Evolutionary conservation across 805 yeast genomes (phyloP).

Genomic region (Lipomyces yamanashiensis): DNA sequence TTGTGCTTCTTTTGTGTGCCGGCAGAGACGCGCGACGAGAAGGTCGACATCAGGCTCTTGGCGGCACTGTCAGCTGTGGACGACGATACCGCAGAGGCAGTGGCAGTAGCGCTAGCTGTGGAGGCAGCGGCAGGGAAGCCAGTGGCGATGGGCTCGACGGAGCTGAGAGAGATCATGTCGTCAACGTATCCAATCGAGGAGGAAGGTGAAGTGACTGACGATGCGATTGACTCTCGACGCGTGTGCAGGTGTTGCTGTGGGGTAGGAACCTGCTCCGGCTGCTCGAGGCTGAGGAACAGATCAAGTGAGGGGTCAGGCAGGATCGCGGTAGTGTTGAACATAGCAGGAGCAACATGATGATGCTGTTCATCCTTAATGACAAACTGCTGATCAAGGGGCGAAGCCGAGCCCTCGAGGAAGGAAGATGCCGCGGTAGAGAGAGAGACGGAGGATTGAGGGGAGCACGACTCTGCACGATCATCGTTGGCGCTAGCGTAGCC

Average conservation of each 20-base stretch:
- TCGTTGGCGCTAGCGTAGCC: background rate
- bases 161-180: slow-evolving; percentile 2
- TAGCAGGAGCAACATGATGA: no score
- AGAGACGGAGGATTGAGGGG: slow-evolving; percentile 14
- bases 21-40: slow-evolving; percentile 29
- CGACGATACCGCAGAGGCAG: no score
- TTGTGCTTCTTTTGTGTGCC: slow-evolving; percentile 42
- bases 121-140: no score
- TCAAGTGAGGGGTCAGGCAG: slow-evolving; percentile 5
- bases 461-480: slow-evolving; percentile 11
- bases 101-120: no score
- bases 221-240: no score
- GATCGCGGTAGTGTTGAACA: background rate
- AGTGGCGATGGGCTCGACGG: no score
- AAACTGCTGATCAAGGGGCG: slow-evolving; percentile 8
- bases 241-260: background rate
- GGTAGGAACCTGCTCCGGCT: background rate
- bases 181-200: no score
- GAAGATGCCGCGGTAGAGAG: slow-evolving; percentile 11
- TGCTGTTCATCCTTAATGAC: background rate
- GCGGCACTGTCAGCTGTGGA: background rate
- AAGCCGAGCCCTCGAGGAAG: slow-evolving; percentile 8
- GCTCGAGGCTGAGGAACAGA: background rate
- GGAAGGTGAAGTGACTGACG: no score
- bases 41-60: slow-evolving; percentile 34